These are phyloP conservation scores for Aspergillus fischeri DNA, from an alignment of 2,329 filamentous ascomycete species.

Conservation along the genomic window DNA sequence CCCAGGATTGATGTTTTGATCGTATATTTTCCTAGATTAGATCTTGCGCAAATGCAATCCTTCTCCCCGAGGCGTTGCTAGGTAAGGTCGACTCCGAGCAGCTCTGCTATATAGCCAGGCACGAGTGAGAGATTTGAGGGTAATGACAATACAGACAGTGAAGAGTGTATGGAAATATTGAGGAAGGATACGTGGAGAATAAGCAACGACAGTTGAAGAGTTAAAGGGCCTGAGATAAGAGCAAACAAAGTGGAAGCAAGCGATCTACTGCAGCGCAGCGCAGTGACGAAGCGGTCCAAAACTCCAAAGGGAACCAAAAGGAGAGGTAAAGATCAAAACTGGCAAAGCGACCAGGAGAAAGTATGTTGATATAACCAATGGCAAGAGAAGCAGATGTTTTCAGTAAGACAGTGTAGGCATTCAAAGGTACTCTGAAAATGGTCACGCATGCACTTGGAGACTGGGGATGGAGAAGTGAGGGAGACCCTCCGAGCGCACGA, in stretches of 20 bases:
- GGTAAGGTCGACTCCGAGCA: background rate
- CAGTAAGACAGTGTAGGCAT: background rate
- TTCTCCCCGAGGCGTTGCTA: background rate
- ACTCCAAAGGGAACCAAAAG: slow-evolving; percentile 6
- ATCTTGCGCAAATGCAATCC: background rate
- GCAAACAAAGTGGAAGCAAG: background rate
- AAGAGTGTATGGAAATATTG: background rate
- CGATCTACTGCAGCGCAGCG: background rate
- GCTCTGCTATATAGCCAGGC: background rate
- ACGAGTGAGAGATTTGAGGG: background rate
- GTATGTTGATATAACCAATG: slow-evolving; percentile 13
- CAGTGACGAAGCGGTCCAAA: slow-evolving; percentile 3
- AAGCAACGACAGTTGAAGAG: background rate
- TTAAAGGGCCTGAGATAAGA: background rate
- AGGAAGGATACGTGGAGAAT: background rate
- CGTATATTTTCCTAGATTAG: background rate
- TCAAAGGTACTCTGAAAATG: background rate
- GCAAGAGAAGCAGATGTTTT: slow-evolving; percentile 3
- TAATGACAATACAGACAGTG: background rate
- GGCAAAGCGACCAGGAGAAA: background rate
- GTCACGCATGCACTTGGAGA: background rate
- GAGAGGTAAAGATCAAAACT: background rate
- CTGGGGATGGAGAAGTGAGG: background rate
- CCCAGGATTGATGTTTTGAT: slow-evolving; percentile 8
- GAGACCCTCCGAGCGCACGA: background rate